Evolutionary conservation across 164 flowering plant species (phyloP).

Genomic region (Litsea cubeba): DNA sequence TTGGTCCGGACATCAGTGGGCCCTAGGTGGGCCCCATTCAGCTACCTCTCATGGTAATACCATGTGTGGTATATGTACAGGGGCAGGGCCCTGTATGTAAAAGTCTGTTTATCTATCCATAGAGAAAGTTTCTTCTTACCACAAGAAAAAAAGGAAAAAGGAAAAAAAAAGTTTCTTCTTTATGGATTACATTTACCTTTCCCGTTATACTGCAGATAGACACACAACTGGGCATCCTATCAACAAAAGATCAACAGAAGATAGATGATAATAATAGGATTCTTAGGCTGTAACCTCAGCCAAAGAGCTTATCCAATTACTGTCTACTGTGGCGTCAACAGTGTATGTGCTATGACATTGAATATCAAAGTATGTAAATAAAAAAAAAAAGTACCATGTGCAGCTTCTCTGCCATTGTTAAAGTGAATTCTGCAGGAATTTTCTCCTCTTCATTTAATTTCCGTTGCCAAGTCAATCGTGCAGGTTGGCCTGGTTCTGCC

Average conservation of each 20-base stretch:
- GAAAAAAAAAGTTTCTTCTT: no score
- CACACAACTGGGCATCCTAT: background rate
- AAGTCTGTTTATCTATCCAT: background rate
- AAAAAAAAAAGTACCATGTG: constrained; percentile 48
- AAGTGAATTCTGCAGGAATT: constrained; percentile 36
- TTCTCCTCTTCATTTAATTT: constrained; percentile 40
- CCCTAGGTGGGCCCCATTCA: no score
- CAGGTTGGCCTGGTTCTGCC: constrained; percentile 62
- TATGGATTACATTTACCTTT: background rate
- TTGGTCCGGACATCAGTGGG: no score
- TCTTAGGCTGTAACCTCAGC: background rate
- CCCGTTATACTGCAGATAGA: background rate
- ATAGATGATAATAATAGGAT: background rate
- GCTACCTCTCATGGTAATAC: no score
- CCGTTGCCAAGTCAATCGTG: constrained; percentile 73
- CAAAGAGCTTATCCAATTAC: background rate
- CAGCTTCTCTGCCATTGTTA: constrained; percentile 44
- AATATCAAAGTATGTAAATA: no score
- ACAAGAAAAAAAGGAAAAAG: no score
- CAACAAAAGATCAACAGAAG: background rate
- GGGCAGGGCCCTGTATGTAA: background rate
- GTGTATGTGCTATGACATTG: background rate
- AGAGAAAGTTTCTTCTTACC: background rate
- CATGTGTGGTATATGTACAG: no score
- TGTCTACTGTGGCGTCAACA: background rate